A percentile compares a stretch with the other conserved stretches of the same genome.
phyloP scores from a whole-genome alignment of 306 rosid species.

The Comarum palustre region DNA sequence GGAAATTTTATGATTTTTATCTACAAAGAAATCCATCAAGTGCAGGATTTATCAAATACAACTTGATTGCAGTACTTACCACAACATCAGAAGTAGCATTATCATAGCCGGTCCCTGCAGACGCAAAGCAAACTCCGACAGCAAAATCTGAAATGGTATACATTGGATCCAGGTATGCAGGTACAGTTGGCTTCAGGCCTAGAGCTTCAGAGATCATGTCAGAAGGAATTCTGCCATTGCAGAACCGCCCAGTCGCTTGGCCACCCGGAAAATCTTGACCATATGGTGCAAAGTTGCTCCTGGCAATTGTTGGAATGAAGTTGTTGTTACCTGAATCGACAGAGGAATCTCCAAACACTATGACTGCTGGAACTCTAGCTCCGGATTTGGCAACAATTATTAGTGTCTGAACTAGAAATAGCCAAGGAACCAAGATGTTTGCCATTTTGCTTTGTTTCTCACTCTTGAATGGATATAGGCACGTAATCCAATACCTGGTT shows the following conservation, averaged over 20 bases:
- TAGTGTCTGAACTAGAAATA: conserved; percentile 25
- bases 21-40: no score
- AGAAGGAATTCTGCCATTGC: conserved; percentile 51
- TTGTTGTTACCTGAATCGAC: conserved; percentile 74
- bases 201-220: conserved; percentile 56
- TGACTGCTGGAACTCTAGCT: conserved; percentile 42
- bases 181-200: conserved; percentile 47
- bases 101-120: conserved; percentile 66
- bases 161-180: conserved; percentile 58
- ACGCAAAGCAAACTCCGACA: conserved; percentile 68
- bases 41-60: not conserved
- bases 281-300: conserved; percentile 56
- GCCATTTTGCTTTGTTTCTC: conserved; percentile 20
- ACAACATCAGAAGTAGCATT: conserved; percentile 50
- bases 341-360: conserved; percentile 67
- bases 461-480: not conserved
- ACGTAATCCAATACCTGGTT: not conserved
- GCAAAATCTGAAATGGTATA: conserved; percentile 49
- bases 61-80: conserved; percentile 32
- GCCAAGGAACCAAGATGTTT: conserved; percentile 12
- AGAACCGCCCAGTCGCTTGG: conserved; percentile 50
- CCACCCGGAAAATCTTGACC: conserved; percentile 54
- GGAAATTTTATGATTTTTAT: not conserved
- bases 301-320: conserved; percentile 61
- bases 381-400: conserved; percentile 19